These are phyloP conservation scores for Megacollybia marginata DNA, from an alignment of 768 basidiomycete genomes.

Conservation along the genomic window DNA sequence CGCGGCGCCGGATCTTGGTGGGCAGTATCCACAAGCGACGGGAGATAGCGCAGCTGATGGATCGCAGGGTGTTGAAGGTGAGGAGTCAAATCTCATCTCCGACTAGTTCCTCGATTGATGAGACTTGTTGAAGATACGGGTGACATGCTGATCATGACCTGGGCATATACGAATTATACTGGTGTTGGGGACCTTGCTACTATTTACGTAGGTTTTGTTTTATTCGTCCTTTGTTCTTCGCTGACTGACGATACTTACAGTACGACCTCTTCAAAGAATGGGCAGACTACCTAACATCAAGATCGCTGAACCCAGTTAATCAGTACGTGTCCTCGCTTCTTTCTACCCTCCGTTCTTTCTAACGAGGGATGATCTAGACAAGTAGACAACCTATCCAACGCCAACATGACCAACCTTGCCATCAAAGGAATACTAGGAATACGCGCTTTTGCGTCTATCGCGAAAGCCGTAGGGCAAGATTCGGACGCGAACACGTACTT, in stretches of 20 bases:
- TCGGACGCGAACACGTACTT: no score
- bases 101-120: no score
- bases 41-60: neutral
- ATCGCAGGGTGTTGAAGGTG: neutral
- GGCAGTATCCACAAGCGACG: neutral
- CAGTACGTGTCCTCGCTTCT: conserved; percentile 3
- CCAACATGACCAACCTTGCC: conserved; percentile 8
- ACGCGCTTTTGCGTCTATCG: conserved; percentile 10
- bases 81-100: no score
- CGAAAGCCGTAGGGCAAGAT: no score
- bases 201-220: neutral
- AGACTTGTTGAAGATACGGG: neutral
- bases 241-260: neutral
- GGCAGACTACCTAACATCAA: conserved; percentile 4
- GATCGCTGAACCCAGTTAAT: neutral
- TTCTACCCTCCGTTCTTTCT: neutral
- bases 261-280: conserved; percentile 2
- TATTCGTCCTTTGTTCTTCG: neutral
- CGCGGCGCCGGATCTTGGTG: conserved; percentile 13
- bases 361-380: neutral
- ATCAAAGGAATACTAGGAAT: conserved; percentile 8
- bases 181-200: neutral
- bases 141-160: conserved; percentile 4
- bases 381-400: conserved; percentile 1
- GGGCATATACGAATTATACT: conserved; percentile 1